Conservation (phyloP, 2,329 filamentous ascomycete species). For the Neurospora sp. region DNA sequence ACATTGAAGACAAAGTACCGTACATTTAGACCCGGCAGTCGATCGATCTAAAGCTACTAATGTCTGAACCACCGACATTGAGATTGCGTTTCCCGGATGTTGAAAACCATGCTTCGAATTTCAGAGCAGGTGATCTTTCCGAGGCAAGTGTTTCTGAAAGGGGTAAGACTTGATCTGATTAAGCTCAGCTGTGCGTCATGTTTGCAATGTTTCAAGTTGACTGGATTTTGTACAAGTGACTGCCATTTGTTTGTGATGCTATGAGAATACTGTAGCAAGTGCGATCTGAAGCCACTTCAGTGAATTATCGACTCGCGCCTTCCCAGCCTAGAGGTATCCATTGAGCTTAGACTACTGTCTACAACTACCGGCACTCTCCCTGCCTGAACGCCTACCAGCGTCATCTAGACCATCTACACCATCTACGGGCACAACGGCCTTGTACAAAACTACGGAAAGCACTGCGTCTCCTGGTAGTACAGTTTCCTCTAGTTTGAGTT, state of each 20-base stretch:
- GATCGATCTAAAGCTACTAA: not conserved
- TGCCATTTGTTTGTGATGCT: no score
- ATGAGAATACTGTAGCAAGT: no score
- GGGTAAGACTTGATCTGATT: not conserved
- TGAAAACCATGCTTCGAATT: not conserved
- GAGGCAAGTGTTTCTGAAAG: not conserved
- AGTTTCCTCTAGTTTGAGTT: no score
- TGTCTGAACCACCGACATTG: not conserved
- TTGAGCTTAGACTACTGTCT: not conserved
- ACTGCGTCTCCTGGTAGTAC: not conserved
- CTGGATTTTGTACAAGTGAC: no score
- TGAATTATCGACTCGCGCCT: not conserved
- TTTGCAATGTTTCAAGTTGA: no score
- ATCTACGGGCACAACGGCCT: not conserved
- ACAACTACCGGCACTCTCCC: not conserved
- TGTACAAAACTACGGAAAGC: not conserved
- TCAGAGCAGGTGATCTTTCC: not conserved
- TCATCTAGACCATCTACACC: not conserved
- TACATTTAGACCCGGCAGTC: not conserved
- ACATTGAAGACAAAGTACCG: not conserved
- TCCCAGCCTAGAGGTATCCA: not conserved
- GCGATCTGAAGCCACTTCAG: not conserved
- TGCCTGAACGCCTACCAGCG: not conserved
- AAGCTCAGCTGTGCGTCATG: no score
- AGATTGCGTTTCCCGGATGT: not conserved